phyloP scores from a whole-genome alignment of 2,329 filamentous ascomycete genomes.

The Colletotrichum sp. region DNA sequence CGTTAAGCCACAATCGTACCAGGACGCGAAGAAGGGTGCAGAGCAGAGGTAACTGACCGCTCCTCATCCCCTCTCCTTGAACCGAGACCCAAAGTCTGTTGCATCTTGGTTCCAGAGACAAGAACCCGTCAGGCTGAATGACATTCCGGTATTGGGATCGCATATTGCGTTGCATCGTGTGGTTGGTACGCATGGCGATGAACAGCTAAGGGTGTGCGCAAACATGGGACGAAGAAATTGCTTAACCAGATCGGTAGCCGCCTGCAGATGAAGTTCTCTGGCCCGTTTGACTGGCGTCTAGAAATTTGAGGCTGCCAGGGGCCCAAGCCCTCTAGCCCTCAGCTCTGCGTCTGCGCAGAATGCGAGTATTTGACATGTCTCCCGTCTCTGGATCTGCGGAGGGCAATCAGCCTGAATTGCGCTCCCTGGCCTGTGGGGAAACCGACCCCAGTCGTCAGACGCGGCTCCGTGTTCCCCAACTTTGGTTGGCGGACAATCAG shows the following conservation, averaged over 20 bases:
- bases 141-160: background rate
- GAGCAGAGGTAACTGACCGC: background rate
- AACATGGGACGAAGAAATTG: constrained; percentile 7
- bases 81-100: background rate
- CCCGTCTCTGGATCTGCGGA: background rate
- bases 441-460: background rate
- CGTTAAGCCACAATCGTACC: background rate
- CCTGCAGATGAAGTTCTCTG: background rate
- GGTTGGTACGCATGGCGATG: background rate
- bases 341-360: background rate
- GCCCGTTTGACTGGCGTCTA: background rate
- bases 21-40: background rate
- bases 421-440: background rate
- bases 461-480: constrained; percentile 17
- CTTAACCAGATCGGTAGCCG: background rate
- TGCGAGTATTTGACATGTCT: background rate
- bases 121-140: background rate
- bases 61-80: background rate
- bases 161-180: background rate
- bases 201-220: background rate
- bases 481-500: constrained; percentile 17
- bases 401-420: constrained; percentile 10
- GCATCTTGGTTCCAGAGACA: background rate
- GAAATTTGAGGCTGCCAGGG: background rate
- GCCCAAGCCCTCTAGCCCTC: background rate